Evolutionary conservation across 148 eudicot species (phyloP), one percentile per base, ranked within the genome.

Genomic region (Vaccinium corymbosum): DNA sequence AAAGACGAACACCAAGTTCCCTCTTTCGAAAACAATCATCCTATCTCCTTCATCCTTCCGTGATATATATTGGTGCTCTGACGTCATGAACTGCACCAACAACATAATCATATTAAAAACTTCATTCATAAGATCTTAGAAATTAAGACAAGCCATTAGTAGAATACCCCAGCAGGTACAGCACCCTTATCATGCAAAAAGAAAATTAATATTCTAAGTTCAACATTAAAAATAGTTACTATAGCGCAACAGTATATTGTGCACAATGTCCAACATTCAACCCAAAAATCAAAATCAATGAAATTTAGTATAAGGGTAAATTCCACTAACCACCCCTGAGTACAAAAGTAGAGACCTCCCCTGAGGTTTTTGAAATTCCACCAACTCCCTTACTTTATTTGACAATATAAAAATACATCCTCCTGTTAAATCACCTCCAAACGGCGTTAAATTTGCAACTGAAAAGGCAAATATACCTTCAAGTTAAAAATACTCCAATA

Each of bases 41-140:
- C 87, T 95, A 81, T 95, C 99, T 80, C 90, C 95, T 90, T 97
- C 99, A 87, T 90, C 92, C 88, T 95, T 97, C 38, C 98, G 93
- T 53, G 99, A 95, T 80, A 97, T 90, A 75, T 93, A 97, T 76
- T 92, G 98, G 84, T 97, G 98, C 82, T 91, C 95, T 79, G 98
- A 95, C 77, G 98, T 94, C 99, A 97, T 95, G 89, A 95, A 97
- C 98, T 97, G 95, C 91, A 86, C 76, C 48, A 82, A 81, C 14
- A 85, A n/a, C 48, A 70, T 75, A 6, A 78, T 59, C 12, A 81
- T 42, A 61, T 9, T 48, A 68, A 62, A 56, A 12, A 16, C 19
- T 11, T 53, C 51, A 57, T 35, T 57, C 51, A 70, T 38, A 53
- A 49, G 27, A 42, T 80, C 7, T 22, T 55, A 13, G 49, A 50